These are phyloP conservation scores for Suillus decipiens DNA, from an alignment of 768 basidiomycete species.

Conservation along the genomic window DNA sequence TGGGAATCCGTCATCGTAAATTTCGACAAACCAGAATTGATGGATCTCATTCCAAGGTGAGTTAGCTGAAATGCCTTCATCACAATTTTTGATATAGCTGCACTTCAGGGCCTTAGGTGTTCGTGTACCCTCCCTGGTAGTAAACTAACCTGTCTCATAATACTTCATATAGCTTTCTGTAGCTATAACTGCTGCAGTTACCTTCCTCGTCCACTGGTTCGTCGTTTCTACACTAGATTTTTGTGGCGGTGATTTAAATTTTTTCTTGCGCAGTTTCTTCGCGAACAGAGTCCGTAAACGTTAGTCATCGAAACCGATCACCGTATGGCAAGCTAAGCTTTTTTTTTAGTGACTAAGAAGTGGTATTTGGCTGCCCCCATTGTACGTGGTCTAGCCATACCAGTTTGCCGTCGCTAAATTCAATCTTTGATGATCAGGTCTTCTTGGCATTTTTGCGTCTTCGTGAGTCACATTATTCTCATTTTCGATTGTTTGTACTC, in stretches of 20 bases:
- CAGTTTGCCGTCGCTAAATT: neutral
- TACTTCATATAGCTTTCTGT: slow-evolving; percentile 28
- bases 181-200: slow-evolving; percentile 31
- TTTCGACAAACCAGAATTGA: slow-evolving; percentile 24
- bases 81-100: neutral
- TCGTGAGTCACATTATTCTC: slow-evolving; percentile 19
- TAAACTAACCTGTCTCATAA: neutral
- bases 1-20: slow-evolving; percentile 32
- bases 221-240: neutral
- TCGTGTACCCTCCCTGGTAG: neutral
- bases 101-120: slow-evolving; percentile 29
- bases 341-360: slow-evolving; percentile 30
- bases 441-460: slow-evolving; percentile 37
- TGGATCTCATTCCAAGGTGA: slow-evolving; percentile 34
- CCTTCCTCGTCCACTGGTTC: slow-evolving; percentile 36
- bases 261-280: slow-evolving; percentile 26
- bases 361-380: slow-evolving; percentile 35
- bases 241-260: neutral
- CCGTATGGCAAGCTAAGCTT: slow-evolving; percentile 2
- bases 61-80: neutral
- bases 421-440: slow-evolving; percentile 14
- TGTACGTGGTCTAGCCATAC: slow-evolving; percentile 15
- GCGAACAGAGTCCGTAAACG: slow-evolving; percentile 36
- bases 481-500: neutral
- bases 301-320: slow-evolving; percentile 15